A percentile compares a stretch with the other conserved stretches of the same genome.
Conservation (phyloP, 306 rosid species). For the Malus fusca region DNA sequence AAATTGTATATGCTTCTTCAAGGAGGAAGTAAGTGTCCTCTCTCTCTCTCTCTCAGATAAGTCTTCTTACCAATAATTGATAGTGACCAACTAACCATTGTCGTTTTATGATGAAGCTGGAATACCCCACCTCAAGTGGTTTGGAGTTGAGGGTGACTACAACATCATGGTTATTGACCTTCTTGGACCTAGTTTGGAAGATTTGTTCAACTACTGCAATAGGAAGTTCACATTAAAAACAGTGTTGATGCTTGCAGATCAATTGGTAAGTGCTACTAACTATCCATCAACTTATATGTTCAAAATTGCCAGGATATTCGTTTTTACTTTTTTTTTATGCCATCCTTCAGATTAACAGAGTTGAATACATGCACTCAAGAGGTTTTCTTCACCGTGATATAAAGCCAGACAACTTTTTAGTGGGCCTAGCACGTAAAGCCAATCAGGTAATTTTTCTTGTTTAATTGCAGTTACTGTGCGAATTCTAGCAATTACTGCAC, state of each 20-base stretch:
- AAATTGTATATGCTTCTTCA: conserved; percentile 97
- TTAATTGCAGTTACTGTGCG: background rate
- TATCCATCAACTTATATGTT: conserved; percentile 8
- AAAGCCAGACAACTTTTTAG: conserved; percentile 95
- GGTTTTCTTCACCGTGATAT: conserved; percentile 99
- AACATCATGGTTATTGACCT: conserved; percentile 96
- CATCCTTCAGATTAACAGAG: conserved; percentile 82
- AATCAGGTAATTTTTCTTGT: conserved; percentile 58
- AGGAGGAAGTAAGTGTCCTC: conserved; percentile 85
- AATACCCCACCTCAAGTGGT: conserved; percentile 98
- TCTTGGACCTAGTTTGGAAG: conserved; percentile 99
- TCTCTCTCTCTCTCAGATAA: background rate
- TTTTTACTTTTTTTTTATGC: background rate
- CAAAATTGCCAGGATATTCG: conserved; percentile 7
- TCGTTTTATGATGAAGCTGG: conserved; percentile 64
- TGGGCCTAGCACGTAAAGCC: conserved; percentile 99
- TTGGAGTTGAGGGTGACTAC: conserved; percentile 94
- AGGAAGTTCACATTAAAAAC: conserved; percentile 82
- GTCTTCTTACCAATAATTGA: background rate
- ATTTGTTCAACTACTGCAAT: conserved; percentile 93
- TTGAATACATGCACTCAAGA: conserved; percentile 98
- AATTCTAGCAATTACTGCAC: background rate
- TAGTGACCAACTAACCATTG: conserved; percentile 18
- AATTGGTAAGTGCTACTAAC: conserved; percentile 54
- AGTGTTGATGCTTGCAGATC: conserved; percentile 98